A percentile compares a stretch with the other conserved stretches of the same genome.
These are phyloP conservation scores for Hypoxylon fuscum DNA, from an alignment of 495 filamentous ascomycete species.

Conservation along the genomic window DNA sequence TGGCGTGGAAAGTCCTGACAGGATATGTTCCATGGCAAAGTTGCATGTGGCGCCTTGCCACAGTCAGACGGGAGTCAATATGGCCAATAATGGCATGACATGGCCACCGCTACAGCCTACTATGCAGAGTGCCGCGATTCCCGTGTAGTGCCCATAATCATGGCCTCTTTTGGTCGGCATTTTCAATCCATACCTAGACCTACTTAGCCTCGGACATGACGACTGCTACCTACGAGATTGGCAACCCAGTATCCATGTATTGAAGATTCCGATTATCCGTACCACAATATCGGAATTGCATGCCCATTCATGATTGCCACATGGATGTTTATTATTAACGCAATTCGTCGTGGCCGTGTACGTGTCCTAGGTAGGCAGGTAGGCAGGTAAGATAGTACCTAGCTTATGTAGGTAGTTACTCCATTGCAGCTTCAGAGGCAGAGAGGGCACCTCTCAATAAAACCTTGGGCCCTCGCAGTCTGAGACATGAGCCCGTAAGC, in stretches of 20 bases:
- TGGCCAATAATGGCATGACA: too few species aligned
- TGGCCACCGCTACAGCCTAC: neutral
- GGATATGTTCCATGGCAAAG: slow-evolving; percentile 26
- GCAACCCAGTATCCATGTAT: too few species aligned
- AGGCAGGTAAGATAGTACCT: neutral
- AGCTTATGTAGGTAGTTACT: slow-evolving; percentile 1
- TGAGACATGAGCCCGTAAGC: slow-evolving; percentile 22
- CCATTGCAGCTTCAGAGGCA: neutral
- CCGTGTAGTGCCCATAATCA: slow-evolving; percentile 4
- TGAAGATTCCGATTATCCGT: slow-evolving; percentile 37
- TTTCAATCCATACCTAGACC: too few species aligned
- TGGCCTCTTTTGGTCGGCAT: slow-evolving; percentile 7
- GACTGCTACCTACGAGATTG: slow-evolving; percentile 2
- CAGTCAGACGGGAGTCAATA: neutral
- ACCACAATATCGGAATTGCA: slow-evolving; percentile 28
- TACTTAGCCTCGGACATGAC: slow-evolving; percentile 23
- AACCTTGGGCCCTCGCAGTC: slow-evolving; percentile 1
- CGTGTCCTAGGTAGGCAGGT: neutral
- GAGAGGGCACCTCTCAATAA: slow-evolving; percentile 15
- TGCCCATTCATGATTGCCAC: slow-evolving; percentile 15
- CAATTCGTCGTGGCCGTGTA: slow-evolving; percentile 20
- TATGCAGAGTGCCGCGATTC: slow-evolving; percentile 28
- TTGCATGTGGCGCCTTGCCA: too few species aligned
- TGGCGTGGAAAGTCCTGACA: slow-evolving; percentile 23
- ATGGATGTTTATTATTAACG: slow-evolving; percentile 1